A percentile compares a stretch with the other conserved stretches of the same genome.
Conservation (phyloP, 2,329 filamentous ascomycete genomes). For the Endoconidiophora laricicola region DNA sequence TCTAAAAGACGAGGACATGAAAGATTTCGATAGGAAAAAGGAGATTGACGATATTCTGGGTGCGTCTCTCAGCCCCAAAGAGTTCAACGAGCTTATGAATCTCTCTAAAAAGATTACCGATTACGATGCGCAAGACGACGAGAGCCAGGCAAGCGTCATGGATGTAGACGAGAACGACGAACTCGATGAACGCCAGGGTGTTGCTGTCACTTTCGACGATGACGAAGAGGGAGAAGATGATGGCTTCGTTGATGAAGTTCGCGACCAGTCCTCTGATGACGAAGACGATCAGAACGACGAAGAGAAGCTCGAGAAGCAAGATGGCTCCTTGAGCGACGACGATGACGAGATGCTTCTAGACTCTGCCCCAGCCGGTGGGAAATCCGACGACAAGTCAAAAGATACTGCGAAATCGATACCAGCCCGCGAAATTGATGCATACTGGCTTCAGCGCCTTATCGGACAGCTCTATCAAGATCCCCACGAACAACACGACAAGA, state of each 20-base stretch:
- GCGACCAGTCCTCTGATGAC: conserved; percentile 71
- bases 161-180: conserved; percentile 49
- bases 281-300: conserved; percentile 49
- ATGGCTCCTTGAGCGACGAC: conserved; percentile 30
- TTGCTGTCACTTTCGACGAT: conserved; percentile 92
- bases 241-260: conserved; percentile 66
- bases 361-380: conserved; percentile 31
- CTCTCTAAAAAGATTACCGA: conserved; percentile 98
- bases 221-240: conserved; percentile 72
- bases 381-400: conserved; percentile 24
- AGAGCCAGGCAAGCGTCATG: conserved; percentile 20
- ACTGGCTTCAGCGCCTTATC: conserved; percentile 90
- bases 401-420: conserved; percentile 49
- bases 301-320: conserved; percentile 30
- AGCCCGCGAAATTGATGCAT: conserved; percentile 86
- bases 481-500: conserved; percentile 86
- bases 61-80: conserved; percentile 63
- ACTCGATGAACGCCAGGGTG: conserved; percentile 86
- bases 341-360: conserved; percentile 82
- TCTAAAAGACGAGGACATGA: conserved; percentile 86
- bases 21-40: conserved; percentile 97
- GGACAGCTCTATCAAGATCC: conserved; percentile 78
- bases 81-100: conserved; percentile 94
- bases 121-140: conserved; percentile 88
- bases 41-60: conserved; percentile 89